These are phyloP conservation scores for Pythium phragmiticola DNA, from an alignment of 352 stramenopile genomes.

Conservation along the genomic window DNA sequence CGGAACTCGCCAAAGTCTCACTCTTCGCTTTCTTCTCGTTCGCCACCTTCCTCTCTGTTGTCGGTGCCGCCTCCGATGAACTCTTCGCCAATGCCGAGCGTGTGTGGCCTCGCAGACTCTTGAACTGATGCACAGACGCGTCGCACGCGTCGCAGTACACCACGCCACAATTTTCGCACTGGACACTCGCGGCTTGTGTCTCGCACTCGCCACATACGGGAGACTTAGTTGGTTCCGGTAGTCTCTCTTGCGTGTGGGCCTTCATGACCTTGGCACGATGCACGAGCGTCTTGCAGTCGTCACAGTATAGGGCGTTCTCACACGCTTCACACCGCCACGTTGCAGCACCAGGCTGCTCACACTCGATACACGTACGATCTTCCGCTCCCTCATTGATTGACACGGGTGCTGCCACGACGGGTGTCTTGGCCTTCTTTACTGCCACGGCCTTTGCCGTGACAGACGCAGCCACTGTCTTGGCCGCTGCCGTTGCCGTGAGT, in stretches of 20 bases:
- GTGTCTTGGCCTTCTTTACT: neutral
- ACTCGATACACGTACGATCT: conserved; percentile 60
- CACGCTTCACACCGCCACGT: conserved; percentile 56
- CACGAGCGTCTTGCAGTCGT: conserved; percentile 52
- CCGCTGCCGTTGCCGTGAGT: neutral
- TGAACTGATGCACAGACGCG: conserved; percentile 67
- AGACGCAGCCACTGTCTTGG: neutral
- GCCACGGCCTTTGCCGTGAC: neutral
- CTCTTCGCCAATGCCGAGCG: conserved; percentile 25
- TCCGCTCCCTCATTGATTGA: conserved; percentile 2
- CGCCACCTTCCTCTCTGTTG: conserved; percentile 14
- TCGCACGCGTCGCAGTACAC: conserved; percentile 55
- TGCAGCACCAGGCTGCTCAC: conserved; percentile 44
- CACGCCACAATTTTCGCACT: conserved; percentile 62
- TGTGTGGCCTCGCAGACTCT: conserved; percentile 56
- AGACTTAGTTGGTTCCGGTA: conserved; percentile 29
- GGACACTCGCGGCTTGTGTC: conserved; percentile 31
- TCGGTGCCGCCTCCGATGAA: neutral
- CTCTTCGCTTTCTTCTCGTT: conserved; percentile 9
- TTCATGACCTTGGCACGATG: conserved; percentile 66
- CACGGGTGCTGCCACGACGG: neutral
- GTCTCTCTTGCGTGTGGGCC: conserved; percentile 45
- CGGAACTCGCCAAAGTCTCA: neutral
- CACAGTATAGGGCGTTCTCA: conserved; percentile 63
- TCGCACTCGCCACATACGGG: conserved; percentile 60